phyloP scores from a whole-genome alignment of 371 early-diverging fungal genomes.

The Zopfochytrium polystomum region DNA sequence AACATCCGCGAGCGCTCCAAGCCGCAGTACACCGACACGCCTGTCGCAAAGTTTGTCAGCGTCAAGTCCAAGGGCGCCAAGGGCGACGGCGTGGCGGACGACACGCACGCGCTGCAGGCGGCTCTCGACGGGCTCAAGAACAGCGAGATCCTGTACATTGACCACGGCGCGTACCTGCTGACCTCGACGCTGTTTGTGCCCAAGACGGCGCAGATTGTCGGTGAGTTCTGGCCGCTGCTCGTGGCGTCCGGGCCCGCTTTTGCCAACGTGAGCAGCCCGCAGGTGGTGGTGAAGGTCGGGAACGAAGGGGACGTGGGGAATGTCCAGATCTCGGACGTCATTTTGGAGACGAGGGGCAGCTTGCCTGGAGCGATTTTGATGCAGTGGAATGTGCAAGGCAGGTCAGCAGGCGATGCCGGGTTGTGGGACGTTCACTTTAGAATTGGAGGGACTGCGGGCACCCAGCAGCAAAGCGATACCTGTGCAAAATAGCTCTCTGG shows the following conservation, averaged over 20 bases:
- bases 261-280: slow-evolving; percentile 12
- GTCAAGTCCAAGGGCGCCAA: slow-evolving; percentile 33
- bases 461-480: too few relatives aligned
- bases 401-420: too few relatives aligned
- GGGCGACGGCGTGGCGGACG: slow-evolving; percentile 34
- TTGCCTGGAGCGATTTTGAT: too few relatives aligned
- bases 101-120: slow-evolving; percentile 23
- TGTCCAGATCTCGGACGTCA: slow-evolving; percentile 29
- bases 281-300: slow-evolving; percentile 24
- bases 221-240: slow-evolving; percentile 29
- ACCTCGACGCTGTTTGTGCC: slow-evolving; percentile 28
- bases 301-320: slow-evolving; percentile 27
- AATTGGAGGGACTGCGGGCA: too few relatives aligned
- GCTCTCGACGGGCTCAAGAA: slow-evolving; percentile 1
- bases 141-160: slow-evolving; percentile 30
- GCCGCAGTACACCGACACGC: slow-evolving; percentile 25
- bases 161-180: slow-evolving; percentile 24
- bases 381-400: too few relatives aligned
- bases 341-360: too few relatives aligned
- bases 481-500: too few relatives aligned
- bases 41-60: slow-evolving; percentile 10
- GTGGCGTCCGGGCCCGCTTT: slow-evolving; percentile 25
- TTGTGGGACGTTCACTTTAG: too few relatives aligned
- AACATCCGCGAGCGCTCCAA: slow-evolving; percentile 18
- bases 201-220: slow-evolving; percentile 26